Evolutionary conservation across 2,329 filamentous ascomycete genomes (phyloP).

Genomic region (Ophiocordyceps unilateralis): DNA sequence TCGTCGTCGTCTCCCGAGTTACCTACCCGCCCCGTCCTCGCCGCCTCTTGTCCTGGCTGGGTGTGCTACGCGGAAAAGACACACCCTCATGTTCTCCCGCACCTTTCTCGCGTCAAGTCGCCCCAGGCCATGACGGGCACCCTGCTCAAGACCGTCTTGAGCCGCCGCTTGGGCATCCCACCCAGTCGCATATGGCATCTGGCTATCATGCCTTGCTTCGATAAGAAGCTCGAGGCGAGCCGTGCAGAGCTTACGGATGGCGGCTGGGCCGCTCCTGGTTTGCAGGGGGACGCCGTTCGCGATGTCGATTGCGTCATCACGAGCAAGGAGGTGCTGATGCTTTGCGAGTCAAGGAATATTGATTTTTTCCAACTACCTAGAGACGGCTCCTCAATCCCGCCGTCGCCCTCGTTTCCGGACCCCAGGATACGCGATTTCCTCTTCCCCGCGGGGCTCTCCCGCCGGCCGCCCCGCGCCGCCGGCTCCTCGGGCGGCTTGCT

Average conservation of each 20-base stretch:
- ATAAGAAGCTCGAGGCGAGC: conserved; percentile 95
- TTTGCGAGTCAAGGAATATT: conserved; percentile 65
- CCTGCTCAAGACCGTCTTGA: conserved; percentile 72
- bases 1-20: no score
- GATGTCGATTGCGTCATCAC: conserved; percentile 98
- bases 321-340: conserved; percentile 80
- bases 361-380: conserved; percentile 58
- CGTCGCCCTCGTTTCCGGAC: conserved; percentile 51
- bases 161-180: conserved; percentile 50
- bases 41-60: conserved; percentile 90
- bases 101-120: conserved; percentile 82
- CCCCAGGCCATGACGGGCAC: conserved; percentile 87
- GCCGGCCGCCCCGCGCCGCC: conserved; percentile 33
- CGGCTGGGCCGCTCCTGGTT: conserved; percentile 43
- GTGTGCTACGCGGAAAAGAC: conserved; percentile 99
- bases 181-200: conserved; percentile 83
- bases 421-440: conserved; percentile 52
- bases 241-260: conserved; percentile 77
- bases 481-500: conserved; percentile 84
- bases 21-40: conserved; percentile 48
- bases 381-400: conserved; percentile 27
- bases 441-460: conserved; percentile 36
- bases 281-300: conserved; percentile 41
- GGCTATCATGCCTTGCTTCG: conserved; percentile 95
- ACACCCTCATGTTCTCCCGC: conserved; percentile 79